Conservation (phyloP, 177 flowering plant genomes). For the Vitis hybrid region DNA sequence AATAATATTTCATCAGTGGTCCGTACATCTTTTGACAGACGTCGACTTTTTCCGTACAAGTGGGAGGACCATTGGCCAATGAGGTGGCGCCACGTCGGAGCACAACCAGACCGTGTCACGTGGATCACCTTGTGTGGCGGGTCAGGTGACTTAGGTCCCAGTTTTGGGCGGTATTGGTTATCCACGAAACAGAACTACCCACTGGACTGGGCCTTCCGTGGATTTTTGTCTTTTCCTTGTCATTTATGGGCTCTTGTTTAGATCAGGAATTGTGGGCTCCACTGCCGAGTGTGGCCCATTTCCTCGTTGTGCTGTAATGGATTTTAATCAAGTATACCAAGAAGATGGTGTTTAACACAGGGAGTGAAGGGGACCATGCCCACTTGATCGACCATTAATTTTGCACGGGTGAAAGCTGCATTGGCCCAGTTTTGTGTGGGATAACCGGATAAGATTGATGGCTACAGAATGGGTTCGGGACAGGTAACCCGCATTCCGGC, state of each 20-base stretch:
- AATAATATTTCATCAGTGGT: not conserved
- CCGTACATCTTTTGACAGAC: constrained; percentile 13
- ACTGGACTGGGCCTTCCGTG: not conserved
- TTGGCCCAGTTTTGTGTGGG: no score
- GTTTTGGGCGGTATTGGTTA: not conserved
- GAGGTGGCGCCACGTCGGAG: not conserved
- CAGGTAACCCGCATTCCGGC: no score
- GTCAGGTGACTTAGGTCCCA: not conserved
- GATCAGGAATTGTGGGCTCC: not conserved
- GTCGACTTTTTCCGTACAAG: constrained; percentile 15
- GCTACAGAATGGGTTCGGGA: no score
- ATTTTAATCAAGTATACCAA: no score
- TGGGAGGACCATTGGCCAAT: constrained; percentile 4
- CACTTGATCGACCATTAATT: no score
- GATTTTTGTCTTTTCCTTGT: not conserved
- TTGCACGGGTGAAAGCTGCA: no score
- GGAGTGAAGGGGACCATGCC: no score
- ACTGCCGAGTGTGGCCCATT: not conserved
- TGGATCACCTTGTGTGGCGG: constrained; percentile 19
- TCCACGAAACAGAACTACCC: not conserved
- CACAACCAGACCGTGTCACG: constrained; percentile 9
- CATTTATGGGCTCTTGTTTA: not conserved
- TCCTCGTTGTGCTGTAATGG: no score
- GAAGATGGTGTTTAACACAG: no score
- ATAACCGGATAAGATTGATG: no score